phyloP scores from a whole-genome alignment of 2,329 filamentous ascomycete species.

The Lachnellula cervina region DNA sequence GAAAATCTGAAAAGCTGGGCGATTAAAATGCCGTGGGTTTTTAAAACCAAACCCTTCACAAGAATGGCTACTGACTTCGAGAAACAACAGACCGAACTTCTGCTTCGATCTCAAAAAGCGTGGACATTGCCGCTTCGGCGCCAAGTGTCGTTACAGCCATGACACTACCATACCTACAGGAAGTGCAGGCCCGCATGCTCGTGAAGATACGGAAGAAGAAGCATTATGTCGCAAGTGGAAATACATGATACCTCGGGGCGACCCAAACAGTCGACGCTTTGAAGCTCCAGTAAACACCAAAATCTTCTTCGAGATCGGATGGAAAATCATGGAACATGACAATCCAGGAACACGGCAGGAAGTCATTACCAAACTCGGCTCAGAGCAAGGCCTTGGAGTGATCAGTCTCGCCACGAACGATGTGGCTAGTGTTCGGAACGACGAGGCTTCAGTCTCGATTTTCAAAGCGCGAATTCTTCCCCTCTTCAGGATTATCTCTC shows the following conservation, averaged over 20 bases:
- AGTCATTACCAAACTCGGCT: slow-evolving; percentile 23
- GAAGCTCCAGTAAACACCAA: slow-evolving; percentile 17
- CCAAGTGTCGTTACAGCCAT: slow-evolving; percentile 20
- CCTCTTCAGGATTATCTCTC: slow-evolving; percentile 38
- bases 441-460: slow-evolving; percentile 19
- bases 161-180: slow-evolving; percentile 5
- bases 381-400: slow-evolving; percentile 21
- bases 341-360: slow-evolving; percentile 22
- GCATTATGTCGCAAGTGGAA: slow-evolving; percentile 20
- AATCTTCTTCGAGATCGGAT: slow-evolving; percentile 22
- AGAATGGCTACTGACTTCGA: slow-evolving; percentile 13
- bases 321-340: slow-evolving; percentile 20
- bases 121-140: slow-evolving; percentile 18
- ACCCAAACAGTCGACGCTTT: slow-evolving; percentile 11
- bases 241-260: slow-evolving; percentile 24
- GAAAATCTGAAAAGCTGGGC: slow-evolving; percentile 7
- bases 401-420: slow-evolving; percentile 19
- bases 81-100: slow-evolving; percentile 13
- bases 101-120: slow-evolving; percentile 19
- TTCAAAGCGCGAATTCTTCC: slow-evolving; percentile 32
- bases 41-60: slow-evolving; percentile 6
- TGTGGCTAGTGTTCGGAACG: slow-evolving; percentile 14
- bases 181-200: slow-evolving; percentile 11
- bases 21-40: slow-evolving; percentile 16
- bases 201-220: slow-evolving; percentile 20